Conservation (phyloP, 805 yeast species). For the Monosporozyma unispora region DNA sequence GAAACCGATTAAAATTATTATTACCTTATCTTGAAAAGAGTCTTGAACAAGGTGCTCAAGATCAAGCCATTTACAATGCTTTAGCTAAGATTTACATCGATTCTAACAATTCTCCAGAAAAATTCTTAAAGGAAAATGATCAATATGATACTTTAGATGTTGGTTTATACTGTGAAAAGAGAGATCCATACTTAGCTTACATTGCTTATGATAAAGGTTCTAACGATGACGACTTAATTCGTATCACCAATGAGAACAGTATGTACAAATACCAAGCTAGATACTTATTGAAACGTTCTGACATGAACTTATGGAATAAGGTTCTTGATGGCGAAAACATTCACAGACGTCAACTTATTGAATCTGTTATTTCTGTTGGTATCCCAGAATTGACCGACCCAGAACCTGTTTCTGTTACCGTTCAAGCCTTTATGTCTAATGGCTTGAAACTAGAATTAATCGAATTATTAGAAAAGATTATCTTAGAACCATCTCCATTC, state of each 20-base stretch:
- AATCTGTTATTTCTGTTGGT: constrained; percentile 91
- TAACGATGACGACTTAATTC: constrained; percentile 81
- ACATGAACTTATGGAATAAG: constrained; percentile 67
- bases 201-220: constrained; percentile 95
- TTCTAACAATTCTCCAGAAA: constrained; percentile 95
- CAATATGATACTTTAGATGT: constrained; percentile 88
- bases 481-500: constrained; percentile 94
- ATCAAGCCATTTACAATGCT: constrained; percentile 87
- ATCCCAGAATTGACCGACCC: constrained; percentile 91
- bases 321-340: constrained; percentile 69
- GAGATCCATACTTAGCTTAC: constrained; percentile 97
- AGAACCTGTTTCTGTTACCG: constrained; percentile 87
- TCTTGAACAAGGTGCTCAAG: constrained; percentile 73
- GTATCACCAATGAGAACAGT: constrained; percentile 90
- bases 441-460: constrained; percentile 88
- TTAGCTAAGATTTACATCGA: constrained; percentile 97
- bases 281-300: constrained; percentile 83
- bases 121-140: constrained; percentile 84
- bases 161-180: constrained; percentile 97
- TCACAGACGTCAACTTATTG: constrained; percentile 86
- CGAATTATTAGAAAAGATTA: constrained; percentile 90
- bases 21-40: constrained; percentile 90
- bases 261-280: constrained; percentile 99
- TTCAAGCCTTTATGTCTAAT: constrained; percentile 92
- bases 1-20: constrained; percentile 85